Evolutionary conservation across 306 rosid genomes (phyloP).

Genomic region (Corylus avellana): DNA sequence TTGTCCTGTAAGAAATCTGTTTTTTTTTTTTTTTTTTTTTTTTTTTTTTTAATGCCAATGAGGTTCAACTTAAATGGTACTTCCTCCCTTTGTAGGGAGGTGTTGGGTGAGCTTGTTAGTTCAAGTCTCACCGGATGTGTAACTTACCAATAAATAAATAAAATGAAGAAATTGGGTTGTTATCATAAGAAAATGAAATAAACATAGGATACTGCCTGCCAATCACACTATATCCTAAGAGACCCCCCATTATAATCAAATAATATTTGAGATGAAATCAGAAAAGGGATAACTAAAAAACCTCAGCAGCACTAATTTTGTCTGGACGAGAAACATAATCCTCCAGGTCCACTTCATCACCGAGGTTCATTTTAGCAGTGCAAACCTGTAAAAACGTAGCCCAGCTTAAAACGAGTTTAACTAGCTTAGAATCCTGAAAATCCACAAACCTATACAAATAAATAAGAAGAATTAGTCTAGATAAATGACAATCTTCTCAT

Average conservation of each 20-base stretch:
- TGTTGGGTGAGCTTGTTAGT: too few species aligned
- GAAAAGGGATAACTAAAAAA: slow-evolving; percentile 37
- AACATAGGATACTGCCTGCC: neutral
- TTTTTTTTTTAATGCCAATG: too few species aligned
- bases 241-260: neutral
- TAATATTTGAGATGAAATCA: slow-evolving; percentile 3
- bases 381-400: slow-evolving; percentile 63
- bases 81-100: too few species aligned
- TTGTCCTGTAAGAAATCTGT: neutral
- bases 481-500: neutral
- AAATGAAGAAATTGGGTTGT: too few species aligned
- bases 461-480: neutral
- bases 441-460: neutral
- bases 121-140: too few species aligned
- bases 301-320: slow-evolving; percentile 99
- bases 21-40: too few species aligned
- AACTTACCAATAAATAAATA: too few species aligned
- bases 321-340: slow-evolving; percentile 99
- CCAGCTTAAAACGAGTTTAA: neutral
- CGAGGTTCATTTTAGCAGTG: slow-evolving; percentile 95
- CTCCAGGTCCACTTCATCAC: slow-evolving; percentile 97
- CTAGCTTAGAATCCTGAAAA: slow-evolving; percentile 6
- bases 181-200: neutral
- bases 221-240: neutral
- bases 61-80: too few species aligned